Percentiles rank a stretch among this genome's conserved stretches.
Evolutionary conservation across 2,329 filamentous ascomycete genomes (phyloP).

Genomic region (Fusarium begoniae): DNA sequence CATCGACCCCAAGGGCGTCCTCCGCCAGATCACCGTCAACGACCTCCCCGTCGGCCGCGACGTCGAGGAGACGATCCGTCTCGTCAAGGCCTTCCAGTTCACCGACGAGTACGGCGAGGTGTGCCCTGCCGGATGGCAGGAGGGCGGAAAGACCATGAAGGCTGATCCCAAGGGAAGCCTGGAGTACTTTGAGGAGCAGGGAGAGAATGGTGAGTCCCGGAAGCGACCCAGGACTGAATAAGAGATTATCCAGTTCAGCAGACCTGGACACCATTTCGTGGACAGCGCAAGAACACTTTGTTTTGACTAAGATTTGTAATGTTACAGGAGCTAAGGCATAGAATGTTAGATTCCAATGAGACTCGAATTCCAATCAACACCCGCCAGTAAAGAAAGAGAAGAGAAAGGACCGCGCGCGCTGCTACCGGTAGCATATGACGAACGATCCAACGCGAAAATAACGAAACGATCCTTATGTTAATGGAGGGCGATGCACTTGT

Average conservation of each 20-base stretch:
- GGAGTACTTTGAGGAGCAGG: constrained; percentile 55
- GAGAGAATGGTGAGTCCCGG: constrained; percentile 35
- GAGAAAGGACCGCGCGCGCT: neutral
- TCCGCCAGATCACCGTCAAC: constrained; percentile 72
- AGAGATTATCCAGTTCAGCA: neutral
- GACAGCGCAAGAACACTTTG: neutral
- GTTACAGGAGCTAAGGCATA: constrained; percentile 34
- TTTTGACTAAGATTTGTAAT: constrained; percentile 32
- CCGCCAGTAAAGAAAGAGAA: constrained; percentile 10
- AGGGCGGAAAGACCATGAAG: constrained; percentile 60
- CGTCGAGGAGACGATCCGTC: constrained; percentile 71
- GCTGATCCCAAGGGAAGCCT: constrained; percentile 61
- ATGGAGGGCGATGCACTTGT: neutral
- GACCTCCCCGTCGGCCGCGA: constrained; percentile 71
- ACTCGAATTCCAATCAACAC: constrained; percentile 30
- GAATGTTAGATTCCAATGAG: constrained; percentile 31
- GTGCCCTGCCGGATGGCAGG: constrained; percentile 64
- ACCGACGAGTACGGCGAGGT: constrained; percentile 85
- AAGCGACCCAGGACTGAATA: constrained; percentile 35
- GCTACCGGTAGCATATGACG: constrained; percentile 15
- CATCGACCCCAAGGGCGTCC: constrained; percentile 69
- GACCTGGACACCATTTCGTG: neutral
- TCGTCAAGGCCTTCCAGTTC: constrained; percentile 81
- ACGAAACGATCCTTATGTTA: constrained; percentile 18
- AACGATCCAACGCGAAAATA: constrained; percentile 4